Evolutionary conservation across 768 basidiomycete genomes (phyloP).

Genomic region (Cubamyces lactineus): DNA sequence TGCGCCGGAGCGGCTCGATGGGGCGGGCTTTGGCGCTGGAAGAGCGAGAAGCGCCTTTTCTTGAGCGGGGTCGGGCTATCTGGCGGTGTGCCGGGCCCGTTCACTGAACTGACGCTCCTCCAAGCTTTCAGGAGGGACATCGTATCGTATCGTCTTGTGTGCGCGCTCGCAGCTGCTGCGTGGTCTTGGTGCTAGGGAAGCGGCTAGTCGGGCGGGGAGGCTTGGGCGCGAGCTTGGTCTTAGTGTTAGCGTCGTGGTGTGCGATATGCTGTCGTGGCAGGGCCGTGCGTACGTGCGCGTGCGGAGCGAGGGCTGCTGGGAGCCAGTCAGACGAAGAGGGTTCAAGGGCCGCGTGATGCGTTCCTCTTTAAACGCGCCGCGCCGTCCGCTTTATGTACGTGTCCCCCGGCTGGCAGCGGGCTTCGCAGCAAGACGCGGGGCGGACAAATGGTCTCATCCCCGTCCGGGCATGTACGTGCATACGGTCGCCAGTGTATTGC

Average conservation of each 20-base stretch:
- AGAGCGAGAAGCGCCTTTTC: conserved; percentile 10
- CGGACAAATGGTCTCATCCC: not conserved
- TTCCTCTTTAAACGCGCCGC: conserved; percentile 1
- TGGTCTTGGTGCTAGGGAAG: not conserved
- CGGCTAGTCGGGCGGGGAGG: not conserved
- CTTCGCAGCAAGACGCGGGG: conserved; percentile 1
- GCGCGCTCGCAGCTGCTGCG: not conserved
- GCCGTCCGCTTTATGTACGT: conserved; percentile 10
- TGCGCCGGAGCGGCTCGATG: not conserved
- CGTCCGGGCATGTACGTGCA: not conserved
- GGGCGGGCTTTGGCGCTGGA: conserved; percentile 1
- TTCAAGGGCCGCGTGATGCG: not conserved
- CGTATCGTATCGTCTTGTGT: not conserved
- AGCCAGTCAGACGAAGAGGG: not conserved
- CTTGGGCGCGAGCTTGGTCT: not conserved
- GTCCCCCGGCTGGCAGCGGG: not conserved
- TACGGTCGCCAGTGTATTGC: no score
- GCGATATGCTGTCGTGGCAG: not conserved
- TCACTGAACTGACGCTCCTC: conserved; percentile 13
- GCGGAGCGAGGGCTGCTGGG: not conserved
- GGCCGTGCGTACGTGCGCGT: not conserved
- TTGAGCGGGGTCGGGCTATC: not conserved
- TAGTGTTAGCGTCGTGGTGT: not conserved
- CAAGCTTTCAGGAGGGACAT: conserved; percentile 19
- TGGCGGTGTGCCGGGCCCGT: conserved; percentile 1